These are phyloP conservation scores for Colletotrichum tamarilloi DNA, from an alignment of 2,329 filamentous ascomycete species.

Conservation along the genomic window DNA sequence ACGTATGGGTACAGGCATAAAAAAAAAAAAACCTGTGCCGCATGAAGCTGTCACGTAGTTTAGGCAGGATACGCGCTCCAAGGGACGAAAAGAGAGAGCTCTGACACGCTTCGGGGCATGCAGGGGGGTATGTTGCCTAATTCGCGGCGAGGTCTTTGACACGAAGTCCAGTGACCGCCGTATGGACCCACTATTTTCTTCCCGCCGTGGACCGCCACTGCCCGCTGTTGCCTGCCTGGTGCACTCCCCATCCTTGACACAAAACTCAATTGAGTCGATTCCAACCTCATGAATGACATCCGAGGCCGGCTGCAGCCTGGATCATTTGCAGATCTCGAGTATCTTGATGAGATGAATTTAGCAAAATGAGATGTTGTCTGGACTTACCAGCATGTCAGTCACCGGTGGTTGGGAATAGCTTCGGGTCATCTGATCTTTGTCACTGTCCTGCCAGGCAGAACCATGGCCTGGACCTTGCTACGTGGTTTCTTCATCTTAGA, in stretches of 20 bases:
- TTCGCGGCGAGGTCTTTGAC: slow-evolving; percentile 15
- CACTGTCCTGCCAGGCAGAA: slow-evolving; percentile 14
- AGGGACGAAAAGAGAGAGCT: neutral
- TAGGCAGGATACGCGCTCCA: slow-evolving; percentile 27
- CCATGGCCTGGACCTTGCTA: neutral
- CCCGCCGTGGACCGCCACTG: slow-evolving; percentile 13
- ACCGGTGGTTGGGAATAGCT: neutral
- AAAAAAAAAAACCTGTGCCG: no score
- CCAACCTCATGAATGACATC: neutral
- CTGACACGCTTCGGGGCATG: slow-evolving; percentile 4
- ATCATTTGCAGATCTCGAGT: neutral
- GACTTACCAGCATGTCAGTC: neutral
- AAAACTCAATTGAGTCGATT: neutral
- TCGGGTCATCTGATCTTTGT: neutral
- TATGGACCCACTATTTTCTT: neutral
- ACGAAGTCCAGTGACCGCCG: slow-evolving; percentile 33
- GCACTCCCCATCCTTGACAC: slow-evolving; percentile 1
- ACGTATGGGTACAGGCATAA: neutral
- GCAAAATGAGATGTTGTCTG: neutral
- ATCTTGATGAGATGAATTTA: neutral
- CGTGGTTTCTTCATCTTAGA: neutral
- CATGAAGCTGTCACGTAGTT: slow-evolving; percentile 1
- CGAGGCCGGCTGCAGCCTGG: slow-evolving; percentile 19
- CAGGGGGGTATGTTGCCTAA: slow-evolving; percentile 34
- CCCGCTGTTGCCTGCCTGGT: slow-evolving; percentile 29